Conservation (phyloP, 1,284 basidiomycete species). For the Cerioporus squamosus region DNA sequence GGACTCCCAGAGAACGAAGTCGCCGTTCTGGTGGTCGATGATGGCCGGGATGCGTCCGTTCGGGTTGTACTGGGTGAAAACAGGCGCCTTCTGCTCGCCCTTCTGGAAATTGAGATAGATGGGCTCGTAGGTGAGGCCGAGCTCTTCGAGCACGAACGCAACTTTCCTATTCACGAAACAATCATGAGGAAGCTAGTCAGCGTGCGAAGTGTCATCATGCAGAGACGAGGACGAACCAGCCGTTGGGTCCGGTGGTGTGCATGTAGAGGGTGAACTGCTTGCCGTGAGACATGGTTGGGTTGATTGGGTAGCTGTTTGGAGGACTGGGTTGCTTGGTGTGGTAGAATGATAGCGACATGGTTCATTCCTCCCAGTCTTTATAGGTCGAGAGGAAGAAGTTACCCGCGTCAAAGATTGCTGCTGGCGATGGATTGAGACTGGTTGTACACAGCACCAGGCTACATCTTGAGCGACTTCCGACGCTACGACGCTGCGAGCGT, state of each 20-base stretch:
- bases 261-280: constrained; percentile 1
- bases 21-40: constrained; percentile 39
- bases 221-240: neutral
- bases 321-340: too few species aligned
- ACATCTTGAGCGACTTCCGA: too few species aligned
- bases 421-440: too few species aligned
- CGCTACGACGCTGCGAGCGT: too few species aligned
- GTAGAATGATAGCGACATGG: too few species aligned
- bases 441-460: too few species aligned
- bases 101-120: constrained; percentile 33
- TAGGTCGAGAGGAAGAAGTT: too few species aligned
- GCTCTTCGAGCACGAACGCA: constrained; percentile 33
- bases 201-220: too few species aligned
- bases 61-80: constrained; percentile 32
- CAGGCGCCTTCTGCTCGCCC: constrained; percentile 33
- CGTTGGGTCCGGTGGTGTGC: neutral
- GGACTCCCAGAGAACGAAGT: constrained; percentile 37
- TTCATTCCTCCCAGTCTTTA: too few species aligned
- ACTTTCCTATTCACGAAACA: constrained; percentile 35
- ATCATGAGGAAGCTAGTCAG: too few species aligned
- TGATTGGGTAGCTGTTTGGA: too few species aligned
- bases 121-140: constrained; percentile 36
- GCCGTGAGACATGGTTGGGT: neutral
- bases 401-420: too few species aligned
- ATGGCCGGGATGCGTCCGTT: constrained; percentile 40